A percentile compares a stretch with the other conserved stretches of the same genome.
phyloP scores from a whole-genome alignment of 345 rosid genomes.

The Melaleuca alternifolia region DNA sequence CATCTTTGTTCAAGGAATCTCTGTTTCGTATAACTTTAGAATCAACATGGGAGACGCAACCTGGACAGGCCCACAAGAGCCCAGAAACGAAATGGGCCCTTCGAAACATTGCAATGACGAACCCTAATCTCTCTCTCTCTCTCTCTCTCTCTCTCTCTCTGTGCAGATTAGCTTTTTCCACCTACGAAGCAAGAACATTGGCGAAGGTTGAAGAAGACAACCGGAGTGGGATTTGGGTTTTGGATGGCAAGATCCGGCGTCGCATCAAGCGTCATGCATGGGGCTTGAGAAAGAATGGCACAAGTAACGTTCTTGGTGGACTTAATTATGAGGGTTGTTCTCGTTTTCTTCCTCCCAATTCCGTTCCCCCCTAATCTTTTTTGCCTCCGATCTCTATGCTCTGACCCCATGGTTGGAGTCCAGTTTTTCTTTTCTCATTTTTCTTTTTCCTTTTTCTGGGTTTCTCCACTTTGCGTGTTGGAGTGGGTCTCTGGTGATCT shows the following conservation, averaged over 20 bases:
- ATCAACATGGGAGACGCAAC: background rate
- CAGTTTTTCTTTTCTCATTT: background rate
- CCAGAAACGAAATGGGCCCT: background rate
- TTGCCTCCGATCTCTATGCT: background rate
- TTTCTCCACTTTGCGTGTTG: background rate
- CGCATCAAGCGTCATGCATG: background rate
- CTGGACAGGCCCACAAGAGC: background rate
- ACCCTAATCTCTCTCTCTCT: background rate
- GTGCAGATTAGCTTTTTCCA: background rate
- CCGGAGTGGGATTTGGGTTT: background rate
- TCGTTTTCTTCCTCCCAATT: background rate
- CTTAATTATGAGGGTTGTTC: background rate
- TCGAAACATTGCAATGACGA: background rate
- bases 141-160: background rate
- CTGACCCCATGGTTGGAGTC: background rate
- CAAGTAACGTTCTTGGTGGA: background rate
- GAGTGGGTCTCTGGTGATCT: background rate
- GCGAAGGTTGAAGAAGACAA: background rate
- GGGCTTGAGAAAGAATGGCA: background rate
- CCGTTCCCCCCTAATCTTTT: background rate
- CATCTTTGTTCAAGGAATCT: too few relatives aligned
- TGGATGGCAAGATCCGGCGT: background rate
- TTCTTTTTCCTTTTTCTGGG: background rate
- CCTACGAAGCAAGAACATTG: background rate
- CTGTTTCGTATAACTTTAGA: background rate